These are phyloP conservation scores for Leptosphaerulina australis DNA, from an alignment of 2,329 filamentous ascomycete genomes.

Conservation along the genomic window DNA sequence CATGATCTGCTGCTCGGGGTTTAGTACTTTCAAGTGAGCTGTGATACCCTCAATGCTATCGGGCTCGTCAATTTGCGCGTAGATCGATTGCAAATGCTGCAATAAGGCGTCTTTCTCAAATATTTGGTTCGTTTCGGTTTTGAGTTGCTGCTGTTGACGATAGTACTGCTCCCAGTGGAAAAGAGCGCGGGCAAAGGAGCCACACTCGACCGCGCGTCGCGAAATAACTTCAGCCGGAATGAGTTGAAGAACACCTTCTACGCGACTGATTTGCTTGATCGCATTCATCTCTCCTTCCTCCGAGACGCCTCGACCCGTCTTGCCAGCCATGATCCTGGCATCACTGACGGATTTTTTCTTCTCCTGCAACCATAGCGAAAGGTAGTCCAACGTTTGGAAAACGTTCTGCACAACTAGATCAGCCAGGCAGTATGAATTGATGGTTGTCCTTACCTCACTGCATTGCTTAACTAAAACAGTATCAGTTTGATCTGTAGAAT, in stretches of 20 bases:
- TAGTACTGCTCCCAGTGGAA: slow-evolving; percentile 96
- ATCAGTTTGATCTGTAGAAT: slow-evolving; percentile 61
- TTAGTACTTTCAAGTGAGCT: slow-evolving; percentile 81
- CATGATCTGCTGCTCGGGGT: slow-evolving; percentile 90
- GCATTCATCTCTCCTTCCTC: slow-evolving; percentile 59
- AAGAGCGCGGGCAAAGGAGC: slow-evolving; percentile 87
- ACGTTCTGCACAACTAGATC: slow-evolving; percentile 67
- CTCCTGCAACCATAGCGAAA: slow-evolving; percentile 85
- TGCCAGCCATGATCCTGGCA: slow-evolving; percentile 50
- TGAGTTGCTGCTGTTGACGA: slow-evolving; percentile 57
- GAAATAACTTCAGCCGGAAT: slow-evolving; percentile 78
- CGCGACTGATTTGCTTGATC: slow-evolving; percentile 63
- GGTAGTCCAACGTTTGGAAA: slow-evolving; percentile 89
- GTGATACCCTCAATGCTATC: slow-evolving; percentile 96
- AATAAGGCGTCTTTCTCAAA: slow-evolving; percentile 66
- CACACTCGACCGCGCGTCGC: slow-evolving; percentile 86
- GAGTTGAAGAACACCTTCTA: slow-evolving; percentile 73
- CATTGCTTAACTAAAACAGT: slow-evolving; percentile 81
- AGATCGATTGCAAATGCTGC: slow-evolving; percentile 86
- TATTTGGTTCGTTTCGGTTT: slow-evolving; percentile 56
- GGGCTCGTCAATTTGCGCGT: slow-evolving; percentile 96
- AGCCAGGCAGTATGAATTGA: neutral
- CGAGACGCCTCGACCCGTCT: slow-evolving; percentile 51
- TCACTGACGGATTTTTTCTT: slow-evolving; percentile 63
- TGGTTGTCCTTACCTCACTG: slow-evolving; percentile 71